A percentile compares a stretch with the other conserved stretches of the same genome.
Conservation (phyloP, 495 filamentous ascomycete genomes). For the Rostrohypoxylon terebratum region DNA sequence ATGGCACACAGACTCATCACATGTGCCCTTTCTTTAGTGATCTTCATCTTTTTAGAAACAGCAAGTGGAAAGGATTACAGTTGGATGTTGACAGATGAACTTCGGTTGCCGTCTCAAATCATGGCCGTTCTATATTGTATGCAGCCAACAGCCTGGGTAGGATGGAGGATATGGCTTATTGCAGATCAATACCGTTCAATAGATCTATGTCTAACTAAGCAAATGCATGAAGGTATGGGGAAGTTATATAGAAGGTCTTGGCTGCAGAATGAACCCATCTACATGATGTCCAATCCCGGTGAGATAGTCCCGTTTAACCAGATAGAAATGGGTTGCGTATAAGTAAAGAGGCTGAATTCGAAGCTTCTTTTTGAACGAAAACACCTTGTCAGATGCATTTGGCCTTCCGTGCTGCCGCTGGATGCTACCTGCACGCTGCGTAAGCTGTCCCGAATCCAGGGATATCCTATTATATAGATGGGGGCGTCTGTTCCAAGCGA, state of each 20-base stretch:
- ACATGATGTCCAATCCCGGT: constrained; percentile 8
- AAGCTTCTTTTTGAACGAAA: constrained; percentile 9
- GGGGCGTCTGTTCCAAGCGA: constrained; percentile 24
- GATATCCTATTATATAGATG: constrained; percentile 37
- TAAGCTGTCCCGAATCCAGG: constrained; percentile 23
- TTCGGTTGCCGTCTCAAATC: background rate
- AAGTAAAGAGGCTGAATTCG: constrained; percentile 45
- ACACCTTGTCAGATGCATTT: constrained; percentile 3
- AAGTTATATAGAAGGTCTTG: constrained; percentile 35
- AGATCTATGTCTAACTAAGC: constrained; percentile 2
- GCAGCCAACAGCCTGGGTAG: constrained; percentile 20
- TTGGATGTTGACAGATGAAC: background rate
- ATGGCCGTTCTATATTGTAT: background rate
- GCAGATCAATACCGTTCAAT: constrained; percentile 38
- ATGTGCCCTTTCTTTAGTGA: background rate
- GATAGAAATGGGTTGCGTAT: constrained; percentile 30
- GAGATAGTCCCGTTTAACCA: constrained; percentile 28
- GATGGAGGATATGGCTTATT: constrained; percentile 8
- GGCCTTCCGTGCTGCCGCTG: constrained; percentile 13
- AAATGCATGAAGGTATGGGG: constrained; percentile 7
- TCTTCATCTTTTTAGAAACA: background rate
- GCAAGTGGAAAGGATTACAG: background rate
- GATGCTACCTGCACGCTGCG: constrained; percentile 3
- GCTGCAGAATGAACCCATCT: constrained; percentile 37
- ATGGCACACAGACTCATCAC: constrained; percentile 17